These are phyloP conservation scores for Saussurea involucrata DNA, from an alignment of 129 eudicot genomes.

Conservation along the genomic window DNA sequence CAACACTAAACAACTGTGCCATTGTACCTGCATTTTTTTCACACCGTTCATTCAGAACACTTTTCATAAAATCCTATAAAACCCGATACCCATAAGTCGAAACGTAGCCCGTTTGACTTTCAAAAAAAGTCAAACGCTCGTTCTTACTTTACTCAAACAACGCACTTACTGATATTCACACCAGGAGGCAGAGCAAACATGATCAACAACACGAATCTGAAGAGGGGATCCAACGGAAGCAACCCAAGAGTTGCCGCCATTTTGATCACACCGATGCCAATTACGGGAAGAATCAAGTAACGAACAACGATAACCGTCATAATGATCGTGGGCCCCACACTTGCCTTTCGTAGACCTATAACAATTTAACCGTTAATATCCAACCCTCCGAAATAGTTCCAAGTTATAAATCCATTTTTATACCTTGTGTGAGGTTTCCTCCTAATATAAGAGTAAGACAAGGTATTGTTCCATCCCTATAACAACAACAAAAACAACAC, in stretches of 20 bases:
- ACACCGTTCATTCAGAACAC: background rate
- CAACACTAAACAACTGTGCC: conserved; percentile 77
- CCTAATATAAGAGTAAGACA: conserved; percentile 85
- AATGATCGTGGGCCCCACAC: conserved; percentile 29
- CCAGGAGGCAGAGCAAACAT: conserved; percentile 88
- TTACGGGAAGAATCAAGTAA: conserved; percentile 52
- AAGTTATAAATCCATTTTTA: background rate
- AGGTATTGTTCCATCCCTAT: conserved; percentile 79
- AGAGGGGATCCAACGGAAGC: conserved; percentile 74
- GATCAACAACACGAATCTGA: conserved; percentile 73
- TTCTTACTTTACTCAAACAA: background rate
- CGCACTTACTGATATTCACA: conserved; percentile 61
- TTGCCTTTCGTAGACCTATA: conserved; percentile 56
- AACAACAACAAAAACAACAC: background rate
- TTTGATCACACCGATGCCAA: conserved; percentile 66
- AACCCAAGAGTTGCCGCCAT: conserved; percentile 51
- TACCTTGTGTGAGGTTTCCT: conserved; percentile 87
- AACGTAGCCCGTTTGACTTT: background rate
- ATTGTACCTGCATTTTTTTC: conserved; percentile 63
- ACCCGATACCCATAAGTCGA: background rate
- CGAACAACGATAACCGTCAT: conserved; percentile 53
- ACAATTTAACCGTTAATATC: background rate
- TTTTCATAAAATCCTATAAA: background rate
- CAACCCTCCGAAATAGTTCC: background rate
- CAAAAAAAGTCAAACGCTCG: conserved; percentile 6